A percentile compares a stretch with the other conserved stretches of the same genome.
phyloP scores from a whole-genome alignment of 2,329 filamentous ascomycete genomes.

The Penicillium thymicola region DNA sequence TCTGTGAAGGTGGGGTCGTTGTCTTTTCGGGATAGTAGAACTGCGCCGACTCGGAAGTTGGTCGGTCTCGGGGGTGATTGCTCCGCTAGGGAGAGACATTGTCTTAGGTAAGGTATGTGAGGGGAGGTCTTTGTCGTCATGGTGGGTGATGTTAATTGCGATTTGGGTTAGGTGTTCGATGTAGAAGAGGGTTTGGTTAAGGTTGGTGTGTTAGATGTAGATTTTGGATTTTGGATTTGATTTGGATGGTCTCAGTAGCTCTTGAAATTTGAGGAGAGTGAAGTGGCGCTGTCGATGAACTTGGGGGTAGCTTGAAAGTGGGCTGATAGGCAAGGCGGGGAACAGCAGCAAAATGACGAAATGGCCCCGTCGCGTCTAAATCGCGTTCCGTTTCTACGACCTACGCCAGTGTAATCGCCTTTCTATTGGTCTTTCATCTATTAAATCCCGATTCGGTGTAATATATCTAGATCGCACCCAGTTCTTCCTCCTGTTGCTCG shows the following conservation, averaged over 20 bases:
- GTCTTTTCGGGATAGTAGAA: constrained; percentile 58
- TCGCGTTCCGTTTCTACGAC: constrained; percentile 19
- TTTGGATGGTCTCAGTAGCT: neutral
- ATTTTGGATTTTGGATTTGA: neutral
- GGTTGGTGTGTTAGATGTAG: neutral
- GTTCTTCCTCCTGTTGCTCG: neutral
- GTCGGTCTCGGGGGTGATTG: constrained; percentile 81
- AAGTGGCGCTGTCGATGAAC: neutral
- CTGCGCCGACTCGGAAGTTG: constrained; percentile 91
- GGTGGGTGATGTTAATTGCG: constrained; percentile 7
- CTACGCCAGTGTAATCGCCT: neutral
- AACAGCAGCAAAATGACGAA: constrained; percentile 28
- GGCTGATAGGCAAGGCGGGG: constrained; percentile 14
- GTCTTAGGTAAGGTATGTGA: constrained; percentile 57
- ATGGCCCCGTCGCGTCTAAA: constrained; percentile 23
- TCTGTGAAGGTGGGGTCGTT: constrained; percentile 24
- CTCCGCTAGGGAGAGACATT: constrained; percentile 71
- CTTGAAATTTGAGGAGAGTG: neutral
- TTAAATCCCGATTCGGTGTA: neutral
- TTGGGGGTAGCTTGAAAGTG: constrained; percentile 1
- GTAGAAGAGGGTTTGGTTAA: neutral
- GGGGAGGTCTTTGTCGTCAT: constrained; percentile 25
- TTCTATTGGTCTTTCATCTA: neutral
- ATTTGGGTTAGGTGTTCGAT: neutral
- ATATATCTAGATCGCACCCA: neutral